These are phyloP conservation scores for Paramarasmius palmivorus DNA, from an alignment of 1,284 basidiomycete genomes.

Conservation along the genomic window DNA sequence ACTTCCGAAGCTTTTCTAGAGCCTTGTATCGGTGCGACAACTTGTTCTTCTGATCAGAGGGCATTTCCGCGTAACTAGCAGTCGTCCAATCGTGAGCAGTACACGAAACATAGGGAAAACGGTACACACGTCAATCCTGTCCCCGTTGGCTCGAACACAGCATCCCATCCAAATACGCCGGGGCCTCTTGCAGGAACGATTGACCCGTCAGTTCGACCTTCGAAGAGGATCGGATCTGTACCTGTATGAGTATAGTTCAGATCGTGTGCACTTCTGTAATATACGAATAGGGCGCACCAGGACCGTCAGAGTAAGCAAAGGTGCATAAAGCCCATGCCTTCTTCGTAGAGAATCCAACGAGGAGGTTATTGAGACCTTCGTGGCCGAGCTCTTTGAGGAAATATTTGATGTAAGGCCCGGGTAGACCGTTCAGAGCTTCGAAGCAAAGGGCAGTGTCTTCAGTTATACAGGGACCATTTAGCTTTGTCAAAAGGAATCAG, in stretches of 20 bases:
- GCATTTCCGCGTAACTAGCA: slow-evolving; percentile 93
- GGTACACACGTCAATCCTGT: slow-evolving; percentile 74
- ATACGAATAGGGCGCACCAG: slow-evolving; percentile 45
- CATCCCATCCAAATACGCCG: slow-evolving; percentile 86
- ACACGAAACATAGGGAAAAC: too few relatives aligned
- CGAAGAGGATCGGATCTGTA: slow-evolving; percentile 83
- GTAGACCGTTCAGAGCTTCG: slow-evolving; percentile 85
- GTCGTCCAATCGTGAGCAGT: neutral
- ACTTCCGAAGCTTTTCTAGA: slow-evolving; percentile 76
- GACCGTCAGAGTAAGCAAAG: slow-evolving; percentile 90
- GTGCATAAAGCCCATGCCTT: slow-evolving; percentile 92
- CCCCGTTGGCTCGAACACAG: slow-evolving; percentile 81
- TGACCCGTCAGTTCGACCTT: slow-evolving; percentile 85
- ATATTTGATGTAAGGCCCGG: slow-evolving; percentile 97
- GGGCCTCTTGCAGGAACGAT: slow-evolving; percentile 89
- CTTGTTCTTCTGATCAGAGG: slow-evolving; percentile 79
- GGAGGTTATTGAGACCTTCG: slow-evolving; percentile 85
- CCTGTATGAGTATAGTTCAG: slow-evolving; percentile 25
- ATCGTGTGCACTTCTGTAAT: too few relatives aligned
- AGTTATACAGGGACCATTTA: slow-evolving; percentile 88
- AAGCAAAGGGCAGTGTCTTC: slow-evolving; percentile 97
- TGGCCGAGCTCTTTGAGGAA: slow-evolving; percentile 84
- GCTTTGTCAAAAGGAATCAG: slow-evolving; percentile 37
- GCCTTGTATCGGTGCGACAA: slow-evolving; percentile 92
- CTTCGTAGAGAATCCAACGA: slow-evolving; percentile 82